A percentile compares a stretch with the other conserved stretches of the same genome.
phyloP scores from a whole-genome alignment of 23 red algal genomes.

The Agarophyton chilense region DNA sequence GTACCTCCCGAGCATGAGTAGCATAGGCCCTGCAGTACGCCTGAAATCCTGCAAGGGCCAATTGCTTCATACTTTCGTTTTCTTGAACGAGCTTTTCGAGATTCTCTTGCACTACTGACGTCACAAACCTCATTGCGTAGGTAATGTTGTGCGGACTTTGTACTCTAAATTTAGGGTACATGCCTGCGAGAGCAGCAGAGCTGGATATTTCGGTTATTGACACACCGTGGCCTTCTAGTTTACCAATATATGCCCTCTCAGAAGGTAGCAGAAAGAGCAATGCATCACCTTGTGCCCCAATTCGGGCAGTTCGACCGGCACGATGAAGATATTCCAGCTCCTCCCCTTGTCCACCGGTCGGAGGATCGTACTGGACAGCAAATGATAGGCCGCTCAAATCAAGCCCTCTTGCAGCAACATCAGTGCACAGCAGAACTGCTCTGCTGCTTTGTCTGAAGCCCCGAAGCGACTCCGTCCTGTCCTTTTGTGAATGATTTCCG shows the following conservation, averaged over 20 bases:
- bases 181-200: slow-evolving; percentile 63
- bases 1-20: slow-evolving; percentile 77
- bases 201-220: slow-evolving; percentile 58
- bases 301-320: slow-evolving; percentile 85
- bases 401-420: slow-evolving; percentile 96
- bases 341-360: slow-evolving; percentile 79
- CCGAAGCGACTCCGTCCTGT: slow-evolving; percentile 63
- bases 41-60: slow-evolving; percentile 67
- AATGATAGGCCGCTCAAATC: slow-evolving; percentile 85
- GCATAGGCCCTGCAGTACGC: slow-evolving; percentile 87
- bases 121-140: slow-evolving; percentile 36
- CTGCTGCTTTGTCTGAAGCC: slow-evolving; percentile 65
- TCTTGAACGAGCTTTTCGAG: slow-evolving; percentile 51
- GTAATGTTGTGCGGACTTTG: slow-evolving; percentile 31
- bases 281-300: slow-evolving; percentile 72
- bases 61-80: slow-evolving; percentile 35
- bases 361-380: slow-evolving; percentile 93
- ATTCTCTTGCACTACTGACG: slow-evolving; percentile 60
- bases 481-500: slow-evolving; percentile 82
- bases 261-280: slow-evolving; percentile 83
- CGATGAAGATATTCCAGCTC: slow-evolving; percentile 93
- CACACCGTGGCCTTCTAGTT: slow-evolving; percentile 49
- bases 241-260: slow-evolving; percentile 75
- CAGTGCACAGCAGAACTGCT: slow-evolving; percentile 89
- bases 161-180: slow-evolving; percentile 44